These are phyloP conservation scores for Butyriboletus loyo DNA, from an alignment of 768 basidiomycete species.

Conservation along the genomic window DNA sequence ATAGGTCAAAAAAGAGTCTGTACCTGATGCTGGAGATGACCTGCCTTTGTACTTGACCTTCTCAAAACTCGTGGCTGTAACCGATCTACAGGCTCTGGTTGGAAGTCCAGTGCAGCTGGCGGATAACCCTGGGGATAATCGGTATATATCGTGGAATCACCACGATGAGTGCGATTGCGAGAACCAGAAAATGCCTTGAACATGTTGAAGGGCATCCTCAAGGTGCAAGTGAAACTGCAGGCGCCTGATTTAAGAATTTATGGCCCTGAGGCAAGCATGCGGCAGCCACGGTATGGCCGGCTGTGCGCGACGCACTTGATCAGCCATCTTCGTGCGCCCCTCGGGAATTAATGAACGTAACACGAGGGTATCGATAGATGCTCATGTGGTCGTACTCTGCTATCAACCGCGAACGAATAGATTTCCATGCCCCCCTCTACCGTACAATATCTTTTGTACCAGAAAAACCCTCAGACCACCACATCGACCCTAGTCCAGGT, in stretches of 20 bases:
- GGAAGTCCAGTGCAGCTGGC: conserved; percentile 23
- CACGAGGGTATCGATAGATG: conserved; percentile 4
- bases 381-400: not conserved
- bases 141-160: conserved; percentile 22
- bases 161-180: conserved; percentile 30
- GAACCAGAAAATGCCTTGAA: conserved; percentile 35
- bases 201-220: conserved; percentile 37
- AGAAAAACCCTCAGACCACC: not conserved
- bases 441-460: not conserved
- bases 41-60: conserved; percentile 27
- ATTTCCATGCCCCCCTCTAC: not conserved
- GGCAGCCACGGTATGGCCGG: conserved; percentile 33
- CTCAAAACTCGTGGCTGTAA: conserved; percentile 26
- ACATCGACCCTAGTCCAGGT: not conserved
- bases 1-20: conserved; percentile 11
- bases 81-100: conserved; percentile 16
- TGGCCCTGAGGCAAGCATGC: conserved; percentile 27
- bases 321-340: not conserved
- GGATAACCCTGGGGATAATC: conserved; percentile 31
- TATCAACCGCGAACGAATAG: not conserved
- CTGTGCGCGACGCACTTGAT: conserved; percentile 23
- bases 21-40: conserved; percentile 4
- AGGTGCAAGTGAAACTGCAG: conserved; percentile 14
- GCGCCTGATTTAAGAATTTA: conserved; percentile 23
- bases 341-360: conserved; percentile 1